These are phyloP conservation scores for Phytophthora sp. DNA, from an alignment of 352 stramenopile genomes.

Conservation along the genomic window DNA sequence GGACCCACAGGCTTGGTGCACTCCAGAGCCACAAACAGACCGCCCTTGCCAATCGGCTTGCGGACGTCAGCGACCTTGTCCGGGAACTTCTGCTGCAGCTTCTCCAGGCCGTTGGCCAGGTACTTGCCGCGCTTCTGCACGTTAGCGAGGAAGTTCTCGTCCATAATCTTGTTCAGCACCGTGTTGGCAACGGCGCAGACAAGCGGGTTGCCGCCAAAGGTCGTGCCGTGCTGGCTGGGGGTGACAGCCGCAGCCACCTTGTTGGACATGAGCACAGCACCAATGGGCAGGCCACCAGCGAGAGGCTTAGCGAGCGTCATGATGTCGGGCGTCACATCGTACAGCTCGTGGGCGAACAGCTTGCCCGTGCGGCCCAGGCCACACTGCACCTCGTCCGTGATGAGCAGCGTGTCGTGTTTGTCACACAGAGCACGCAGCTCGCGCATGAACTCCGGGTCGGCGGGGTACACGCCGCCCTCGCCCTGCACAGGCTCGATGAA, in stretches of 20 bases:
- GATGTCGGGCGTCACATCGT: conserved; percentile 94
- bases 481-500: conserved; percentile 90
- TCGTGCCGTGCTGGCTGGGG: conserved; percentile 95
- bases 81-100: conserved; percentile 75
- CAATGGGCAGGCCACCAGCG: conserved; percentile 95
- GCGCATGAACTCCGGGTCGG: conserved; percentile 91
- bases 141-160: conserved; percentile 66
- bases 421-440: conserved; percentile 92
- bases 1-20: conserved; percentile 64
- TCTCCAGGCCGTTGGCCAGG: conserved; percentile 58
- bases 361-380: conserved; percentile 96
- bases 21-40: conserved; percentile 85
- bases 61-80: conserved; percentile 77
- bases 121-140: conserved; percentile 78
- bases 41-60: conserved; percentile 65
- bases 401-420: conserved; percentile 95
- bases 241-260: conserved; percentile 91
- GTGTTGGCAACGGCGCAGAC: conserved; percentile 92
- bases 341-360: conserved; percentile 95
- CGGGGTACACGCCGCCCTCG: conserved; percentile 95
- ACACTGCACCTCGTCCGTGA: conserved; percentile 99
- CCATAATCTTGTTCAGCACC: conserved; percentile 80
- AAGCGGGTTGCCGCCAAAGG: conserved; percentile 97
- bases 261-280: conserved; percentile 94
- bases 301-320: conserved; percentile 98